These are phyloP conservation scores for Sarocladium oryzae DNA, from an alignment of 2,329 filamentous ascomycete genomes.

Conservation along the genomic window DNA sequence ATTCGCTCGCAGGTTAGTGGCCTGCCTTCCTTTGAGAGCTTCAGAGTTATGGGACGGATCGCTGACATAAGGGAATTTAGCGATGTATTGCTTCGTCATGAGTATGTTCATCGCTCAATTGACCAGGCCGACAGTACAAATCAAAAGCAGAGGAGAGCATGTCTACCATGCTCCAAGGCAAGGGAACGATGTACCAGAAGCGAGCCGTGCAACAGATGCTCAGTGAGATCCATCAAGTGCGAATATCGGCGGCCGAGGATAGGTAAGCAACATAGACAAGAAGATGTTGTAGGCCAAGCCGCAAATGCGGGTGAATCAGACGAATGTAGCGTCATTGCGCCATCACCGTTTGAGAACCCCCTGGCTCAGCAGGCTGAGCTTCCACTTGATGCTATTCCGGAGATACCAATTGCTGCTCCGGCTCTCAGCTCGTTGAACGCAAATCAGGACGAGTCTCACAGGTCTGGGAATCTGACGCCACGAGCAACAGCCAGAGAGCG, in stretches of 20 bases:
- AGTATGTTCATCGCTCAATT: conserved; percentile 1
- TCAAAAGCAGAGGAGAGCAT: conserved; percentile 1
- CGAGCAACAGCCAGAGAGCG: background rate
- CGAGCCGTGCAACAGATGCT: background rate
- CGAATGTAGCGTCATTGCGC: background rate
- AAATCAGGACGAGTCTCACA: background rate
- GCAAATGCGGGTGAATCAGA: background rate
- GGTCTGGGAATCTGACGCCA: background rate
- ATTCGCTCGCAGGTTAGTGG: conserved; percentile 15
- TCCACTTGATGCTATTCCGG: no score
- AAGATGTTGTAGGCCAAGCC: background rate
- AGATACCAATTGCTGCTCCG: no score
- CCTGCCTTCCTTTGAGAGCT: background rate
- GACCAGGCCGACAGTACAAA: background rate
- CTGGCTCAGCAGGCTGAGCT: no score
- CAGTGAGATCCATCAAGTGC: background rate
- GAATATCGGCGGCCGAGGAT: background rate
- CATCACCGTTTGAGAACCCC: no score
- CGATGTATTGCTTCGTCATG: conserved; percentile 9
- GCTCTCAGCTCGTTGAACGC: no score
- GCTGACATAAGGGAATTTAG: background rate
- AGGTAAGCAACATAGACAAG: background rate
- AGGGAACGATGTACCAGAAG: conserved; percentile 5
- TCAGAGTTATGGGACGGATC: background rate
- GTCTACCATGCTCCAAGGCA: background rate